phyloP scores from a whole-genome alignment of 306 rosid species.

The Gastrolobium bilobum region DNA sequence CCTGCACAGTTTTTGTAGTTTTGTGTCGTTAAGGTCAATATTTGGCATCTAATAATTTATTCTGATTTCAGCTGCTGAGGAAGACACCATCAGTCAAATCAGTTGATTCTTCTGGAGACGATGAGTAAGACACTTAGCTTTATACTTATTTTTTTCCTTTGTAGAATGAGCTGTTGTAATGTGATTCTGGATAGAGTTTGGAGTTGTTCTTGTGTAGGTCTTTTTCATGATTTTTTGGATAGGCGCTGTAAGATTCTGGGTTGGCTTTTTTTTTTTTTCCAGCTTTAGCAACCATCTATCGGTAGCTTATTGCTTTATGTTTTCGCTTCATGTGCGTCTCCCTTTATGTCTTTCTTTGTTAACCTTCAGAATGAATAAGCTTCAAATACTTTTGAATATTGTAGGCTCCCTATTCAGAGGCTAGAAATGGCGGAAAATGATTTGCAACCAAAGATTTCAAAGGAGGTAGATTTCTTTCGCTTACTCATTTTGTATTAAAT shows the following conservation, averaged over 20 bases:
- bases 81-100: conserved; percentile 94
- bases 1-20: conserved; percentile 26
- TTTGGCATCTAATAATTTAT: conserved; percentile 47
- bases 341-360: not conserved
- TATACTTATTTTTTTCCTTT: conserved; percentile 23
- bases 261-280: not conserved
- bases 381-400: conserved; percentile 26
- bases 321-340: not conserved
- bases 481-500: conserved; percentile 37
- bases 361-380: not conserved
- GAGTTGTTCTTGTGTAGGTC: not conserved
- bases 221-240: not conserved
- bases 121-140: conserved; percentile 78
- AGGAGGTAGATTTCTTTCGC: conserved; percentile 74
- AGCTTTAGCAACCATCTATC: conserved; percentile 20
- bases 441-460: conserved; percentile 94
- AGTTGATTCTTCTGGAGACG: conserved; percentile 97
- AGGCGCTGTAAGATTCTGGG: conserved; percentile 3
- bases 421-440: conserved; percentile 93
- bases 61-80: conserved; percentile 74
- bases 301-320: conserved; percentile 13
- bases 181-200: conserved; percentile 34
- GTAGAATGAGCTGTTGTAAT: not conserved
- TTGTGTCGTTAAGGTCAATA: conserved; percentile 17
- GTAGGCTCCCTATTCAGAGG: conserved; percentile 96